Conservation (phyloP, 495 filamentous ascomycete species). For the Podospora fimiseda region DNA sequence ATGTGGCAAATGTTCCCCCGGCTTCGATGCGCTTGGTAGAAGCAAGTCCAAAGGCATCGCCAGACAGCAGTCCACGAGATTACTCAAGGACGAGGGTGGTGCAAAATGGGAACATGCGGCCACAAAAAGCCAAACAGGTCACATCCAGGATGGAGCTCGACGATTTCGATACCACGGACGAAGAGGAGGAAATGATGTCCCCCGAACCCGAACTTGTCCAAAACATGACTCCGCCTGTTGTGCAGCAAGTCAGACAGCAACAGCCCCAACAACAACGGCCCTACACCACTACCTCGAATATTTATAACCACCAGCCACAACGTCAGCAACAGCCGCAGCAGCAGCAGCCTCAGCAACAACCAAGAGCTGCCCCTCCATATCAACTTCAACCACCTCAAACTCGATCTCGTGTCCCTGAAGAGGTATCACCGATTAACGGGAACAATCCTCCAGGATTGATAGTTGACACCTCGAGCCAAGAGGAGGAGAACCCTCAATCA, state of each 20-base stretch:
- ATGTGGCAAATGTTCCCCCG: conserved; percentile 39
- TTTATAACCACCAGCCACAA: too few relatives aligned
- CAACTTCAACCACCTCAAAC: conserved; percentile 49
- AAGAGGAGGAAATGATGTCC: conserved; percentile 22
- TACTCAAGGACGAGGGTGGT: conserved; percentile 23
- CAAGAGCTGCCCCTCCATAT: conserved; percentile 4
- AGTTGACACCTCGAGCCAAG: conserved; percentile 60
- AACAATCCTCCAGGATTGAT: conserved; percentile 54
- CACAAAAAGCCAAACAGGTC: conserved; percentile 47
- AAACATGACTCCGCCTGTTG: not conserved
- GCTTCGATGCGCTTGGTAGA: conserved; percentile 58
- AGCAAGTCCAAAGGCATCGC: conserved; percentile 41
- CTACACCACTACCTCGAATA: too few relatives aligned
- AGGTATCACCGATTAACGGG: conserved; percentile 54
- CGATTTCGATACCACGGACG: conserved; percentile 38
- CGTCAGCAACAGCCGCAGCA: not conserved
- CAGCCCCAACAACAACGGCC: conserved; percentile 4
- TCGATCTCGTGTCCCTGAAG: conserved; percentile 75
- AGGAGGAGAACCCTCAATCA: conserved; percentile 53
- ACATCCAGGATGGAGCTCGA: conserved; percentile 43
- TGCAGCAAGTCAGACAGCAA: conserved; percentile 6
- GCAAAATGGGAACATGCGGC: conserved; percentile 36
- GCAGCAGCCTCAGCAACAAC: conserved; percentile 13
- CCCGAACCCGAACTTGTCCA: conserved; percentile 14
- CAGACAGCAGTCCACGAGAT: conserved; percentile 31